A percentile compares a stretch with the other conserved stretches of the same genome.
Evolutionary conservation across 371 early-diverging fungal genomes (phyloP).

Genomic region (Mucor circinelloides): DNA sequence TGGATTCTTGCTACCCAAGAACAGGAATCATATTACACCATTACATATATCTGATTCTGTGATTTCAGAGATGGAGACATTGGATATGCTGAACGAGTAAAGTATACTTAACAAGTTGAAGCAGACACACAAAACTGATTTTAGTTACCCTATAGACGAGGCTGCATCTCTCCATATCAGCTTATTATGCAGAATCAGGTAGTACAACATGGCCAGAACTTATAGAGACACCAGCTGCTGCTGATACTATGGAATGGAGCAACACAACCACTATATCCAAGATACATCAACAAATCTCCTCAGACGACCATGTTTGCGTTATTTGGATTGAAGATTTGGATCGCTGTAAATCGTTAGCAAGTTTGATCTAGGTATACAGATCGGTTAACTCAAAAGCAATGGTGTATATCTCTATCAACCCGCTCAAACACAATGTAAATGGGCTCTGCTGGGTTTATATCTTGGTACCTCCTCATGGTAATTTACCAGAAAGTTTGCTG

Average conservation of each 20-base stretch:
- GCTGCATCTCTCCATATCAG: constrained; percentile 69
- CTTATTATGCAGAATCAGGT: constrained; percentile 64
- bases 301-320: constrained; percentile 63
- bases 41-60: constrained; percentile 62
- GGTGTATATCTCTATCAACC: constrained; percentile 65
- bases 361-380: constrained; percentile 34
- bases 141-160: constrained; percentile 68
- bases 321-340: constrained; percentile 68
- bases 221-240: constrained; percentile 47
- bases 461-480: constrained; percentile 30
- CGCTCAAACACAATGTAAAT: constrained; percentile 48
- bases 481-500: constrained; percentile 25
- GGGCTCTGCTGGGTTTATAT: constrained; percentile 65
- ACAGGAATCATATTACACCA: constrained; percentile 61
- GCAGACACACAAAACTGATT: background rate
- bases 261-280: constrained; percentile 21
- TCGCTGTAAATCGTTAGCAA: constrained; percentile 35
- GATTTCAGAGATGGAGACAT: constrained; percentile 64
- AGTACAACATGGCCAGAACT: constrained; percentile 54
- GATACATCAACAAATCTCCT: constrained; percentile 43
- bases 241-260: constrained; percentile 15
- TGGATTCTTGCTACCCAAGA: constrained; percentile 64
- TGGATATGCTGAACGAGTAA: constrained; percentile 74
- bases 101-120: background rate
- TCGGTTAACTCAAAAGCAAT: constrained; percentile 29